Evolutionary conservation across 345 rosid species (phyloP).

Genomic region (Turritis glabra): DNA sequence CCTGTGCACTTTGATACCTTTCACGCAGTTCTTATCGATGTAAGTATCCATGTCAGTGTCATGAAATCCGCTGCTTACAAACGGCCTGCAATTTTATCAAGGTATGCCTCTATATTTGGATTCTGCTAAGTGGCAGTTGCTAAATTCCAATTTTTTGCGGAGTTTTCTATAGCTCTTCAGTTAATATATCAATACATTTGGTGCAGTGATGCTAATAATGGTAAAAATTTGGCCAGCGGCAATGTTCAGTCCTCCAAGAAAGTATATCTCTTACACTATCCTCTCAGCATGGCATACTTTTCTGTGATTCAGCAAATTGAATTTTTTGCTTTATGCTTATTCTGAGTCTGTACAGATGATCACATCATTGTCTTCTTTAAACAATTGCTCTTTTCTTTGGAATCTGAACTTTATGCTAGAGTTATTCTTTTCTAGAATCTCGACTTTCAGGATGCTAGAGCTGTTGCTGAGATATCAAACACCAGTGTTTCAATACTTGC

Average conservation of each 20-base stretch:
- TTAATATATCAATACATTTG: conserved; percentile 33
- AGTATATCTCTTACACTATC: conserved; percentile 47
- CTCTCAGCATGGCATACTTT: not conserved
- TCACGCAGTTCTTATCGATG: conserved; percentile 85
- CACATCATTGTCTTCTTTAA: not conserved
- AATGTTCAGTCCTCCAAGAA: conserved; percentile 49
- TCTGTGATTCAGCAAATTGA: not conserved
- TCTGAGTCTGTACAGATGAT: not conserved
- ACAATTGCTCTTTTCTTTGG: not conserved
- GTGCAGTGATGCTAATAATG: conserved; percentile 48
- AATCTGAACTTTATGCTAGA: conserved; percentile 1
- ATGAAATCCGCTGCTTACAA: conserved; percentile 59
- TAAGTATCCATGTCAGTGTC: conserved; percentile 71
- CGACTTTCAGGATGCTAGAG: not conserved
- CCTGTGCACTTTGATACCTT: conserved; percentile 89
- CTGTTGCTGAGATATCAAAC: not conserved
- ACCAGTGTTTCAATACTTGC: not conserved
- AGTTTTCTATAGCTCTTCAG: not conserved
- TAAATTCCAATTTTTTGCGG: not conserved
- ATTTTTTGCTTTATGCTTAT: not conserved
- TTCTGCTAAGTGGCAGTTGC: conserved; percentile 8
- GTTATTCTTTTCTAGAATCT: conserved; percentile 3
- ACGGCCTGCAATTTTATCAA: conserved; percentile 51
- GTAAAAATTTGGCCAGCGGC: conserved; percentile 48
- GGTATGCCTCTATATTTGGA: conserved; percentile 53